phyloP scores from a whole-genome alignment of 176 grass and related monocot species.

The Alloteropsis semialata region DNA sequence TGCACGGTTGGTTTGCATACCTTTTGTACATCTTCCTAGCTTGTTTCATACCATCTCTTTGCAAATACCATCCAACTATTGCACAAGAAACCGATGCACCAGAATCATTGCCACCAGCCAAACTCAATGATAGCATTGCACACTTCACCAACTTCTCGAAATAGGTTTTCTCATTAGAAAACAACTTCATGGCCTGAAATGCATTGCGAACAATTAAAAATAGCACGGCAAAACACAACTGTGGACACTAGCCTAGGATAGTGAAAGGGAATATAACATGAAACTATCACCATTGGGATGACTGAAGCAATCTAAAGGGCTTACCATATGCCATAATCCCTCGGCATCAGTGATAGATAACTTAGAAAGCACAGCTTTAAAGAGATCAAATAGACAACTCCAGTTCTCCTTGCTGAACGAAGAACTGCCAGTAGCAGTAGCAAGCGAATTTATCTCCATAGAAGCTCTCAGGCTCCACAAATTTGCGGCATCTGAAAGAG shows the following conservation, averaged over 20 bases:
- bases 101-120: constrained; percentile 45
- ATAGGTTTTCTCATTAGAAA: constrained; percentile 55
- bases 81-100: constrained; percentile 59
- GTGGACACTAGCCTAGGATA: neutral
- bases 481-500: constrained; percentile 58
- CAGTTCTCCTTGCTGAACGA: constrained; percentile 50
- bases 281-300: neutral
- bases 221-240: neutral
- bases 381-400: constrained; percentile 58
- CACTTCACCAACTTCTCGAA: constrained; percentile 63
- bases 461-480: constrained; percentile 70
- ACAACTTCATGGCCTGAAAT: constrained; percentile 78
- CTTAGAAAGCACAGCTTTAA: constrained; percentile 51
- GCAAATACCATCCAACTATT: constrained; percentile 64
- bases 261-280: neutral
- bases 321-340: constrained; percentile 81
- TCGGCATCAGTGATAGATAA: constrained; percentile 58
- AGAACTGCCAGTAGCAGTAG: constrained; percentile 39
- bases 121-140: constrained; percentile 55
- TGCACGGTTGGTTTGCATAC: constrained; percentile 25
- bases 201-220: constrained; percentile 7
- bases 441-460: constrained; percentile 66
- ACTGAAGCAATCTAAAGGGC: neutral
- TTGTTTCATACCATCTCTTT: constrained; percentile 64
- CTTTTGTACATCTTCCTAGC: constrained; percentile 74